Evolutionary conservation across 768 basidiomycete species (phyloP), one percentile per base, ranked within the genome.

Genomic region (Tulasnella sp.): DNA sequence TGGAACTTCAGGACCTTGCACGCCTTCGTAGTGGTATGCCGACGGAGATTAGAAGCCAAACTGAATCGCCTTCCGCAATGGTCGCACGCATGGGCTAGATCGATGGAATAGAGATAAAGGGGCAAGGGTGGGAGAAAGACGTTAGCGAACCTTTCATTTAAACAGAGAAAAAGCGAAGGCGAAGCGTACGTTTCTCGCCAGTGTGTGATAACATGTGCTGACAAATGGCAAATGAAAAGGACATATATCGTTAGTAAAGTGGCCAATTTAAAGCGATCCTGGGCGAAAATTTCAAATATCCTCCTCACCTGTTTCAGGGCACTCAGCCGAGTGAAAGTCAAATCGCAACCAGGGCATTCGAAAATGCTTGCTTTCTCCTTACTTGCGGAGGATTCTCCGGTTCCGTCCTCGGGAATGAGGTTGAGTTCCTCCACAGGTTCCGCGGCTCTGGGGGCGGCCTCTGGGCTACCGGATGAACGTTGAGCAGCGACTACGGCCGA

Each of bases 251-350:
- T 44, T 58, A 31, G 54, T 58, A 31, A 79, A n/a, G 11, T 64
- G 72, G 24, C 16, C 34, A 72, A 79, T 34, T 73, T 20, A n/a
- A 79, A 73, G 46, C 42, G 77, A 54, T 54, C 54, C 54, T 54
- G 54, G 8, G 11, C 46, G 24, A 54, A 54, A 78, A 72, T 41
- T 78, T 64, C 34, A 37, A 69, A 69, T 69, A 7, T 34, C 24
- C 72, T 79, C 79, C 72, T 79, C 79, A 80, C 79, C 72, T 80
- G 79, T 41, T 80, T 80, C 79, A 80, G 74, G 37, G 79, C 79
- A 40, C 79, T 80, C 41, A 80, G 58, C 14, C 79, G 69, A 28
- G 72, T 75, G 48, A 80, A 80, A 40, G 79, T 80, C 44, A 80
- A 46, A 60, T 80, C 79, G 48, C 79, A 80, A 28, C 79, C 79